Percentiles rank a stretch among this genome's conserved stretches.
Evolutionary conservation across 2,329 filamentous ascomycete genomes (phyloP).

Genomic region (Ascochyta clinopodiicola): DNA sequence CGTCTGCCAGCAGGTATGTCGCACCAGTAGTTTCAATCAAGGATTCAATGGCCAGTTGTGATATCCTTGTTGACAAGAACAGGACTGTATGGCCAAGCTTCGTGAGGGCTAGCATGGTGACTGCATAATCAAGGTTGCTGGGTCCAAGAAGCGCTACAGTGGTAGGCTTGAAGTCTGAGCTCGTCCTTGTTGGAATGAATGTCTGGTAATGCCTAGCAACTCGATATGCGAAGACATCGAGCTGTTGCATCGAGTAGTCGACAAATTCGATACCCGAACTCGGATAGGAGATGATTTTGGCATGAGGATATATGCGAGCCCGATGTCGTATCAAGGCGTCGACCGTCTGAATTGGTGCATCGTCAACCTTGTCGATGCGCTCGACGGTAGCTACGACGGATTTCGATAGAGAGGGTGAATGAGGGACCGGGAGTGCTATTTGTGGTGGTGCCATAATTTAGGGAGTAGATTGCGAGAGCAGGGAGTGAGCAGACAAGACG

Average conservation of each 20-base stretch:
- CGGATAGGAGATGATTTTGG: slow-evolving; percentile 55
- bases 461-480: background rate
- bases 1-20: slow-evolving; percentile 29
- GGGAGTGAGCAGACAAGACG: background rate
- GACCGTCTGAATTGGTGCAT: slow-evolving; percentile 38
- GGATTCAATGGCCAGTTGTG: slow-evolving; percentile 58
- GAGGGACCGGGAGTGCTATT: slow-evolving; percentile 20
- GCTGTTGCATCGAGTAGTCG: slow-evolving; percentile 55
- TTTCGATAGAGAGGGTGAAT: slow-evolving; percentile 4
- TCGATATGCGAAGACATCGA: slow-evolving; percentile 51
- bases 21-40: slow-evolving; percentile 43
- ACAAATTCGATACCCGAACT: slow-evolving; percentile 53
- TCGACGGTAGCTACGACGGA: background rate
- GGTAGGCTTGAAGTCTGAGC: slow-evolving; percentile 23
- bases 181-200: slow-evolving; percentile 26
- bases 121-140: slow-evolving; percentile 62
- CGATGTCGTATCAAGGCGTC: slow-evolving; percentile 51
- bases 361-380: background rate
- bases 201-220: slow-evolving; percentile 30
- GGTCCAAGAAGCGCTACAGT: slow-evolving; percentile 60
- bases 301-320: slow-evolving; percentile 44
- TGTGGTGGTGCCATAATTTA: slow-evolving; percentile 28
- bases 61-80: slow-evolving; percentile 62
- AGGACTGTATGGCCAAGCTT: slow-evolving; percentile 63
- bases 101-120: slow-evolving; percentile 62